Evolutionary conservation across 768 basidiomycete genomes (phyloP), one percentile per base, ranked within the genome.

Genomic region (Suillus spraguei): DNA sequence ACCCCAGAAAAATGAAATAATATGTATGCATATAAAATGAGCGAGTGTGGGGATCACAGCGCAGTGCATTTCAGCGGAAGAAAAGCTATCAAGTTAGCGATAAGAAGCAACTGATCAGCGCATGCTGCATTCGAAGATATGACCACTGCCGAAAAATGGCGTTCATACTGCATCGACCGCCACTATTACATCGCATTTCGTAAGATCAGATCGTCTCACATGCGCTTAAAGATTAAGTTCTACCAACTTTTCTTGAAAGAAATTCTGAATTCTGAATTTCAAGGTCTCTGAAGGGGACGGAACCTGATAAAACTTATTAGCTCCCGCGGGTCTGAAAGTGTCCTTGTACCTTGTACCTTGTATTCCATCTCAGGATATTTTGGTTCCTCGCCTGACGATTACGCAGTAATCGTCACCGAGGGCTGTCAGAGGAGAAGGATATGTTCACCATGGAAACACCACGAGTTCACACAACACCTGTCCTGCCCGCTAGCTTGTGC

Each of bases 181-280:
- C 56, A 41, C 56, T 58, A 58, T 58, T 58, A 58, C 56, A 58
- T 58, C 14, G 24, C 39, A 41, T 41, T 58, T 20, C 56, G 56
- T 58, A 58, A 58, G 28, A 39, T 58, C 38, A 53, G 33, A 53
- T 53, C 52, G 32, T 20, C 2, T 32, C 52, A 33, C 32, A 33
- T n/a, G 52, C 1, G 6, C 52, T 35, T 35, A 11, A 53, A 35
- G 33, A 53, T 53, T n/a, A 53, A 53, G 52, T 13, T 53, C 20
- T 20, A 53, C 11, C 17, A 53, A 33, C 32, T 53, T 5, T 53
- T 10, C 52, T n/a, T 7, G 33, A 53, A n/a, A 13, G 9, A 28
- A 28, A n/a, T n/a, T 53, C 33, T 33, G 32, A 6, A 53, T 53
- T 53, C 52, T 20, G 52, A 53, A 53, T 28, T 53, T 20, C 52